These are phyloP conservation scores for thale cress (Arabidopsis thaliana) DNA, from an alignment of 345 rosid genomes.

Conservation along the genomic window DNA sequence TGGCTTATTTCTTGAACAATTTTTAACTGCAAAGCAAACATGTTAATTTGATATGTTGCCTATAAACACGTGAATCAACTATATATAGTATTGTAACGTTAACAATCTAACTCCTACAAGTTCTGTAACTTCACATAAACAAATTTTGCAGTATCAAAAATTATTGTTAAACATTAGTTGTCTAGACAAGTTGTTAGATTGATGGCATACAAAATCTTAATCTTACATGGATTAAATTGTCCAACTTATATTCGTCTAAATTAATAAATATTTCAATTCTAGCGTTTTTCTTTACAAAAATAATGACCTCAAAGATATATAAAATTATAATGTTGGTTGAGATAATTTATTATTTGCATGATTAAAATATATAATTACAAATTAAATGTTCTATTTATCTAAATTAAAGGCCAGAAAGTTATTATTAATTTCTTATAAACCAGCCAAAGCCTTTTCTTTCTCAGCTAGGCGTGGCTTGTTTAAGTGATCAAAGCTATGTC, in stretches of 20 bases:
- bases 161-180: neutral
- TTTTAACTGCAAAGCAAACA: neutral
- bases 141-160: neutral
- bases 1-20: slow-evolving; percentile 16
- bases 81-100: neutral
- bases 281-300: too few species aligned
- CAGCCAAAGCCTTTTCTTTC: neutral
- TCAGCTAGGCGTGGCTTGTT: neutral
- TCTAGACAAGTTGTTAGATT: neutral
- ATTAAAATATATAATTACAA: neutral
- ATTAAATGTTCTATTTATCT: neutral
- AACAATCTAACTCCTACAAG: neutral
- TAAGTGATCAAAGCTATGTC: neutral
- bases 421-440: neutral
- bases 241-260: neutral
- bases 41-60: slow-evolving; percentile 4
- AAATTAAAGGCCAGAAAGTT: neutral
- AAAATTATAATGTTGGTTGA: neutral
- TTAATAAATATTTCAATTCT: too few species aligned
- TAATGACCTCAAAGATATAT: too few species aligned
- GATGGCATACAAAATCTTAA: neutral
- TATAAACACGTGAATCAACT: slow-evolving; percentile 4
- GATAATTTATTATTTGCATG: neutral
- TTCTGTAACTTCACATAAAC: neutral
- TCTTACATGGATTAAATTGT: too few species aligned